A percentile compares a stretch with the other conserved stretches of the same genome.
Evolutionary conservation across 2,329 filamentous ascomycete species (phyloP).

Genomic region (Ophiostoma piceae): DNA sequence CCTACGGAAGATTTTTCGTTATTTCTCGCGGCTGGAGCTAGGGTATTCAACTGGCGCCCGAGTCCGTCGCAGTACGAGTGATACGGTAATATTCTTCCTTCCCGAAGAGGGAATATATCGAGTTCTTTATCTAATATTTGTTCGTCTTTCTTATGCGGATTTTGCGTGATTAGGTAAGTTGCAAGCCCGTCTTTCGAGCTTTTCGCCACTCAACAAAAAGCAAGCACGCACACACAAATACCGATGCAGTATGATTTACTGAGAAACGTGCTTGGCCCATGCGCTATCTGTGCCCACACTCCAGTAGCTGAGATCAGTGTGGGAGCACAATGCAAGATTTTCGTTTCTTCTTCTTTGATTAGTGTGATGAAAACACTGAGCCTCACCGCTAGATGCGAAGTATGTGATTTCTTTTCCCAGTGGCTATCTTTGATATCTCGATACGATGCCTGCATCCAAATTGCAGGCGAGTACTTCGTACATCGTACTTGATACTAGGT

Average conservation of each 20-base stretch:
- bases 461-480: background rate
- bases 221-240: background rate
- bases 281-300: background rate
- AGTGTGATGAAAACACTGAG: conserved; percentile 10
- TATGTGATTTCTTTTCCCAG: background rate
- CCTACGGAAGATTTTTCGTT: background rate
- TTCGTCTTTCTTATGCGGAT: too few relatives aligned
- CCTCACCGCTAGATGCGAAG: conserved; percentile 9
- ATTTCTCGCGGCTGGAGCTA: background rate
- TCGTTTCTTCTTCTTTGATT: background rate
- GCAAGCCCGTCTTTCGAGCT: background rate
- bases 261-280: background rate
- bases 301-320: background rate
- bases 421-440: background rate
- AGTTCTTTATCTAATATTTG: background rate
- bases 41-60: background rate
- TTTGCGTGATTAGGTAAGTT: background rate
- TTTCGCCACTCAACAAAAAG: conserved; percentile 5
- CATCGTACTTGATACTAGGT: background rate
- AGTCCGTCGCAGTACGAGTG: background rate
- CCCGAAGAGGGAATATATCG: background rate
- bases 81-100: background rate
- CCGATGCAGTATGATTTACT: conserved; percentile 1
- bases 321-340: conserved; percentile 2
- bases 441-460: background rate